These are phyloP conservation scores for Fusarium ramigenum DNA, from an alignment of 2,329 filamentous ascomycete genomes.

Conservation along the genomic window DNA sequence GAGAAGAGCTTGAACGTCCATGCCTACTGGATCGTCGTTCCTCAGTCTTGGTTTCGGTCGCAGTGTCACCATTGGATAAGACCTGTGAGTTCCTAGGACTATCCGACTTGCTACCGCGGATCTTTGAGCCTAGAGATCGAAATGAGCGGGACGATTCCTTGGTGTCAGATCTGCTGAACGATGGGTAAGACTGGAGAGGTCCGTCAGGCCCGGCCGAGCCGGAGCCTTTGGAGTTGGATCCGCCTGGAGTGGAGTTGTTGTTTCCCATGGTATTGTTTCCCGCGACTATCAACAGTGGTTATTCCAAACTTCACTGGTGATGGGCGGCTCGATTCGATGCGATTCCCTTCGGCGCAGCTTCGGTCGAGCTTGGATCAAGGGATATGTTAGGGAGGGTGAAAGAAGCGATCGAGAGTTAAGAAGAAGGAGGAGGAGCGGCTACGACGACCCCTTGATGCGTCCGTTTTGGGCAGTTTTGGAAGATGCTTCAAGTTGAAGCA, in stretches of 20 bases:
- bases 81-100: constrained; percentile 82
- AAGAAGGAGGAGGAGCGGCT: constrained; percentile 57
- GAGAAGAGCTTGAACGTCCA: constrained; percentile 59
- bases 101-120: constrained; percentile 79
- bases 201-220: constrained; percentile 55
- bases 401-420: constrained; percentile 60
- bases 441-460: constrained; percentile 57
- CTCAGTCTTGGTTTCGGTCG: constrained; percentile 69
- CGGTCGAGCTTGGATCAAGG: constrained; percentile 2
- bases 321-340: constrained; percentile 36
- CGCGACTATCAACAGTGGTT: constrained; percentile 35
- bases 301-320: constrained; percentile 45
- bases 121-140: constrained; percentile 87
- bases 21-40: constrained; percentile 76
- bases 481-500: constrained; percentile 40
- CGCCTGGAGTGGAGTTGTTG: constrained; percentile 72
- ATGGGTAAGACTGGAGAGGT: constrained; percentile 82
- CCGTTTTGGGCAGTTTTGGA: constrained; percentile 58
- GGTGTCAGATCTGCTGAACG: constrained; percentile 91
- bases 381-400: constrained; percentile 62
- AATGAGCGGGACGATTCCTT: constrained; percentile 91
- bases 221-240: constrained; percentile 59
- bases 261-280: constrained; percentile 71
- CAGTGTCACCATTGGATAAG: constrained; percentile 67
- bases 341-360: constrained; percentile 26